A percentile compares a stretch with the other conserved stretches of the same genome.
phyloP scores from a whole-genome alignment of 176 grass and related monocot species.

The Triticum aestivum region IWGSC_CS_RefSeq_v2.1 NC_057803.1:616739494-616739993 shows the following conservation, averaged over 20 bases:
- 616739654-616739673: too few relatives aligned
- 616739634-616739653: neutral
- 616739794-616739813: rapidly evolving
- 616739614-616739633: neutral
- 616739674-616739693: too few relatives aligned
- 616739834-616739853: too few relatives aligned
- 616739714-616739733: neutral
- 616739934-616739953: neutral
- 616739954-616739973: neutral
- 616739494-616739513: neutral
- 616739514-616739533: neutral
- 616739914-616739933: neutral
- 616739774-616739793: too few relatives aligned
- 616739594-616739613: neutral
- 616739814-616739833: too few relatives aligned
- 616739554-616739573: neutral
- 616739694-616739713: too few relatives aligned
- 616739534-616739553: neutral
- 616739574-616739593: neutral
- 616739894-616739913: too few relatives aligned
- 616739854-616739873: too few relatives aligned
- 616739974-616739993: neutral
- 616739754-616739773: too few relatives aligned
- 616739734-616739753: too few relatives aligned
- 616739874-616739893: too few relatives aligned